A percentile compares a stretch with the other conserved stretches of the same genome.
These are phyloP conservation scores for Capsella rubella DNA, from an alignment of 441 rosid species.

Conservation along the genomic window DNA sequence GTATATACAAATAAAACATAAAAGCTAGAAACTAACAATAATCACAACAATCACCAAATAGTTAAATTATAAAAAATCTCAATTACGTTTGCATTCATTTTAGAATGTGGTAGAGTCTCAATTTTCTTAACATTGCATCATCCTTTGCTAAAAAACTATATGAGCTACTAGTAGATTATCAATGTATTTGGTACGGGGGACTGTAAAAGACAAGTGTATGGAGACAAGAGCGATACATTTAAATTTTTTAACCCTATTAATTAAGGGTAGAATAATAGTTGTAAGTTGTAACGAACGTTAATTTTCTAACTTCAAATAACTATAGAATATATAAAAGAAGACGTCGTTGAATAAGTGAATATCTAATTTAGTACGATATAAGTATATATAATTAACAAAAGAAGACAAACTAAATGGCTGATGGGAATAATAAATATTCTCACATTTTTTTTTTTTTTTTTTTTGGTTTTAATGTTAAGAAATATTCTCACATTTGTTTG, in stretches of 20 bases:
- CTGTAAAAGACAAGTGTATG: conserved; percentile 16
- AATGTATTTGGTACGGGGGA: conserved; percentile 13
- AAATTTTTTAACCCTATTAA: neutral
- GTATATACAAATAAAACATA: too few relatives aligned
- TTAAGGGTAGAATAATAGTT: conserved; percentile 4
- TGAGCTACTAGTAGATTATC: neutral
- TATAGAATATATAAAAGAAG: conserved; percentile 4
- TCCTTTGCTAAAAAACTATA: conserved; percentile 10
- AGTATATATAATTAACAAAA: conserved; percentile 16
- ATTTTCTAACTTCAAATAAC: conserved; percentile 10
- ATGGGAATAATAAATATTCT: conserved; percentile 16
- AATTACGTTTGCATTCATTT: neutral
- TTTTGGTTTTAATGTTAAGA: too few relatives aligned
- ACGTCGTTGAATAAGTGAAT: conserved; percentile 5
- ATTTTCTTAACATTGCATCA: conserved; percentile 12
- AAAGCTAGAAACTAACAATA: too few relatives aligned
- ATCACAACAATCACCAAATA: too few relatives aligned
- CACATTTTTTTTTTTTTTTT: too few relatives aligned
- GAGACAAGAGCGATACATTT: conserved; percentile 13
- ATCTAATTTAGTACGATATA: neutral
- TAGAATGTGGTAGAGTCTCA: conserved; percentile 20
- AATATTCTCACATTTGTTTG: conserved; percentile 26
- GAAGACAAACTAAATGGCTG: conserved; percentile 23
- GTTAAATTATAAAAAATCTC: too few relatives aligned
- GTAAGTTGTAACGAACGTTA: conserved; percentile 2